Evolutionary conservation across 176 grass and related monocot genomes (phyloP).

Genomic region (Poa pratensis): DNA sequence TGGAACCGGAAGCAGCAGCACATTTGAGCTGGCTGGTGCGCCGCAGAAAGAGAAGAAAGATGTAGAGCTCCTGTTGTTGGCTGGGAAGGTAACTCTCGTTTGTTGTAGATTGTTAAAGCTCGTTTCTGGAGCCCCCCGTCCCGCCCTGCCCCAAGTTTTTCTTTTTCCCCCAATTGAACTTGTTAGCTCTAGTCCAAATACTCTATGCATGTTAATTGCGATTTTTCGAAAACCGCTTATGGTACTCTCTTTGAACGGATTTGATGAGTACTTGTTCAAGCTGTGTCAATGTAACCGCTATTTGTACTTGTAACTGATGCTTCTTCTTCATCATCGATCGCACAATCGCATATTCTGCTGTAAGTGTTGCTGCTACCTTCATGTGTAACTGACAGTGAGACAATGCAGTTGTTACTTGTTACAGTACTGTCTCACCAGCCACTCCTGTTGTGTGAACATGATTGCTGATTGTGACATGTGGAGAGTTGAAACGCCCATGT

Average conservation of each 20-base stretch:
- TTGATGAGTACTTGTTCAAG: constrained; percentile 17
- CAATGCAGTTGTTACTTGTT: not conserved
- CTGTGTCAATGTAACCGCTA: constrained; percentile 24
- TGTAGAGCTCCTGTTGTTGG: constrained; percentile 41
- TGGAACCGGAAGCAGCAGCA: not conserved
- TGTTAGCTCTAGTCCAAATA: constrained; percentile 35
- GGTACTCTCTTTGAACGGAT: constrained; percentile 37
- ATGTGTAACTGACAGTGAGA: not conserved
- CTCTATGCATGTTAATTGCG: constrained; percentile 40
- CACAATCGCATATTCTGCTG: not conserved
- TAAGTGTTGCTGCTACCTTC: not conserved
- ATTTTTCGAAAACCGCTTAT: constrained; percentile 36
- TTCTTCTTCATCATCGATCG: constrained; percentile 12
- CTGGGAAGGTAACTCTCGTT: constrained; percentile 31
- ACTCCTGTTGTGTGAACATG: not conserved
- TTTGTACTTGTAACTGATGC: constrained; percentile 38
- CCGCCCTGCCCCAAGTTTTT: constrained; percentile 25
- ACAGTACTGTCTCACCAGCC: not conserved
- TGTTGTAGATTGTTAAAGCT: constrained; percentile 36
- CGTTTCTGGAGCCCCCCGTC: constrained; percentile 2
- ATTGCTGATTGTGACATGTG: not conserved
- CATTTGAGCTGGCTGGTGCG: constrained; percentile 31
- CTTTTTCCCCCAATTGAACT: constrained; percentile 9
- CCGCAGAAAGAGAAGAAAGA: constrained; percentile 37
- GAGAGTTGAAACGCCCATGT: not conserved